A percentile compares a stretch with the other conserved stretches of the same genome.
Evolutionary conservation across 441 rosid species (phyloP).

Genomic region (Pelargonium cotyledonis): DNA sequence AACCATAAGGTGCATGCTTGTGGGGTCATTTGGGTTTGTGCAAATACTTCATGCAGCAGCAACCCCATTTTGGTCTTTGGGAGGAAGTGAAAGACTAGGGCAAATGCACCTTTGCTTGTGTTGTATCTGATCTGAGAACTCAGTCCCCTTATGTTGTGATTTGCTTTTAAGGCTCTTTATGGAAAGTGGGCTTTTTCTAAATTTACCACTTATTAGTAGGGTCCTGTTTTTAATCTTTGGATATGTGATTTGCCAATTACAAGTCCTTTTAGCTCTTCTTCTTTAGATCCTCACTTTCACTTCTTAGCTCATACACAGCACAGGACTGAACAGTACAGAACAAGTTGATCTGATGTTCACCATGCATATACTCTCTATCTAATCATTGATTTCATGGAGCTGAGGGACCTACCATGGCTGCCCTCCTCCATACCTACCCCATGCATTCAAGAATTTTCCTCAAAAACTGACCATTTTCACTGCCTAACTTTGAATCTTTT

Average conservation of each 20-base stretch:
- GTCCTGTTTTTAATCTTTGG: conserved; percentile 13
- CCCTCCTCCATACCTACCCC: conserved; percentile 19
- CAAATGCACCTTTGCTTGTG: conserved; percentile 9
- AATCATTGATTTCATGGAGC: conserved; percentile 21
- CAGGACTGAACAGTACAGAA: background rate
- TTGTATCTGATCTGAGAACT: conserved; percentile 19
- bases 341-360: conserved; percentile 21
- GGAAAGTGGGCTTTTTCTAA: conserved; percentile 23
- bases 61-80: conserved; percentile 25
- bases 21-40: conserved; percentile 15
- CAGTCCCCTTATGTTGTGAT: conserved; percentile 14
- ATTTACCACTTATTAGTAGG: conserved; percentile 19
- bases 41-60: conserved; percentile 16
- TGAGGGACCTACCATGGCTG: conserved; percentile 26
- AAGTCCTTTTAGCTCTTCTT: background rate
- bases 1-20: conserved; percentile 4
- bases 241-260: conserved; percentile 15
- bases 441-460: conserved; percentile 12
- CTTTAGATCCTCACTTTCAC: conserved; percentile 17
- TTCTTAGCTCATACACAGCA: background rate
- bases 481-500: conserved; percentile 4
- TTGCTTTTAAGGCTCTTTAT: conserved; percentile 11
- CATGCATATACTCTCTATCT: conserved; percentile 19
- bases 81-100: conserved; percentile 26
- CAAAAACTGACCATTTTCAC: conserved; percentile 3